These are phyloP conservation scores for Trichoderma gamsii DNA, from an alignment of 495 filamentous ascomycete species.

Conservation along the genomic window DNA sequence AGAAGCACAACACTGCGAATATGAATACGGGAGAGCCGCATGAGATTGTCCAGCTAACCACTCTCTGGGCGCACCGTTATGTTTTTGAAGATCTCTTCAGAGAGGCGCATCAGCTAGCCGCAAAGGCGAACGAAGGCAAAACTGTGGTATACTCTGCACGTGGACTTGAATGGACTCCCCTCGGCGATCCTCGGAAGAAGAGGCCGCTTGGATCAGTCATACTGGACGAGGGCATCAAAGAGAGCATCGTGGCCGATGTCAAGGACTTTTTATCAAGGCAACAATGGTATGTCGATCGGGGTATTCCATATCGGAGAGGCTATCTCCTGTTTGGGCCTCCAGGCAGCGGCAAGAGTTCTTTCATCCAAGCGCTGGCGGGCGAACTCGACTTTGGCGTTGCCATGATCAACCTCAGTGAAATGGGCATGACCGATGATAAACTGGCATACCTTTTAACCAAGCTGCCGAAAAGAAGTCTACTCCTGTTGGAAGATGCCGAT, in stretches of 20 bases:
- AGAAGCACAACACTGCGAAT: conserved; percentile 68
- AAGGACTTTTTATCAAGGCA: conserved; percentile 72
- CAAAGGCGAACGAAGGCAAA: conserved; percentile 78
- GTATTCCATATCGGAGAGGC: conserved; percentile 89
- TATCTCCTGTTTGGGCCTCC: conserved; percentile 93
- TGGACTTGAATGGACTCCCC: conserved; percentile 73
- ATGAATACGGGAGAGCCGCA: conserved; percentile 79
- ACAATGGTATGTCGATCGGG: conserved; percentile 88
- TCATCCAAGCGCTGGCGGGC: conserved; percentile 91
- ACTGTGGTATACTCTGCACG: conserved; percentile 83
- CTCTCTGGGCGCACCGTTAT: conserved; percentile 78
- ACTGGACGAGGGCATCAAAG: conserved; percentile 77
- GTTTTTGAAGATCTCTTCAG: conserved; percentile 80
- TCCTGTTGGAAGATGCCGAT: conserved; percentile 91
- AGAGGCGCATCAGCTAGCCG: conserved; percentile 74
- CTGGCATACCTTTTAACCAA: conserved; percentile 84
- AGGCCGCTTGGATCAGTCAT: conserved; percentile 84
- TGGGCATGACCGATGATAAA: conserved; percentile 88
- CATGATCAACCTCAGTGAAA: conserved; percentile 87
- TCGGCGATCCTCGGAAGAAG: conserved; percentile 83
- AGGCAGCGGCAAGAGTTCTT: conserved; percentile 91
- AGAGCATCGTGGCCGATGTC: conserved; percentile 77
- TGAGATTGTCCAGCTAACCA: conserved; percentile 89
- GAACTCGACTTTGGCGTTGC: conserved; percentile 91
- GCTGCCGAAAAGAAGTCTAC: conserved; percentile 75